Conservation (phyloP, 192 early-diverging fungal genomes). For the Backusella psychrophila region DNA sequence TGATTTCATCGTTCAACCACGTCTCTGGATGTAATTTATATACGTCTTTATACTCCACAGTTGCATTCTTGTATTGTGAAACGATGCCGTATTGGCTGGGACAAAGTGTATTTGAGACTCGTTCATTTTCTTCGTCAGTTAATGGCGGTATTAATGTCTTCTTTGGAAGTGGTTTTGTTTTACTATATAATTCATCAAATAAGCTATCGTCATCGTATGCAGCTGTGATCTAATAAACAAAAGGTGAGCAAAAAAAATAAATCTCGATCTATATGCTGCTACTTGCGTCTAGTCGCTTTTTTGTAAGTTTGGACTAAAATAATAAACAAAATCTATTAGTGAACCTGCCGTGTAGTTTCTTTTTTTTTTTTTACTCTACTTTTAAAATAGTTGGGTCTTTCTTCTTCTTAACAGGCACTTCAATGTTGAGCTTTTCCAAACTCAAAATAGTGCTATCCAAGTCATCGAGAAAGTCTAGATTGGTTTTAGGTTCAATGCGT, state of each 20-base stretch:
- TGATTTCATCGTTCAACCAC: constrained; percentile 96
- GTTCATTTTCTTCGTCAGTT: not conserved
- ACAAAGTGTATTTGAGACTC: not conserved
- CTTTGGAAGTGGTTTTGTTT: not conserved
- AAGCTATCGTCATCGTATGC: not conserved
- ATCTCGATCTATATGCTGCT: not conserved
- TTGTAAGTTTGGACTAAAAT: not conserved
- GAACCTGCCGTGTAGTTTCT: not conserved
- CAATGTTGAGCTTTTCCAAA: not conserved
- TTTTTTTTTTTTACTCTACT: not conserved
- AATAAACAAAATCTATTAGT: not conserved
- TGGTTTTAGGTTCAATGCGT: not conserved
- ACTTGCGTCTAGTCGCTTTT: not conserved
- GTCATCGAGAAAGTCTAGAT: not conserved
- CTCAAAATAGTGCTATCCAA: not conserved
- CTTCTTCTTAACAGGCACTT: not conserved
- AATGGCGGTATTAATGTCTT: constrained; percentile 1
- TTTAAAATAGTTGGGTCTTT: not conserved
- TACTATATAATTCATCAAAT: constrained; percentile 16
- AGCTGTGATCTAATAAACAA: not conserved
- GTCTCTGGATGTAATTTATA: constrained; percentile 63
- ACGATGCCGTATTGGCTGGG: not conserved
- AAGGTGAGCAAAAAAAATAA: not conserved
- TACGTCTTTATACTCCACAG: constrained; percentile 53
- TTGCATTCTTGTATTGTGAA: constrained; percentile 17